Conservation (phyloP, 768 basidiomycete species). For the Clitopilus hobsonii region DNA sequence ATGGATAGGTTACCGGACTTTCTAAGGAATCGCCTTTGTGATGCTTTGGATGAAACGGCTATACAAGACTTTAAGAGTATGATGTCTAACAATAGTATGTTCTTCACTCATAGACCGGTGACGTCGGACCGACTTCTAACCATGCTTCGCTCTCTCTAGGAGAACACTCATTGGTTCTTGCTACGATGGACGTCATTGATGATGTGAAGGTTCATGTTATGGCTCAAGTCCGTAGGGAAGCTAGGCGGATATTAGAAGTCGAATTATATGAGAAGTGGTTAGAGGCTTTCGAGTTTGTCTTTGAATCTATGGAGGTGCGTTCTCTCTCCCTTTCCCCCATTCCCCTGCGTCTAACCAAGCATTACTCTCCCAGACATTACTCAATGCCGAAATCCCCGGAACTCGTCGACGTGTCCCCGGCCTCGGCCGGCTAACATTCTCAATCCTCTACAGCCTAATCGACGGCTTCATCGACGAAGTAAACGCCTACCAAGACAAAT, state of each 20-base stretch:
- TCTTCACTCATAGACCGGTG: too few species aligned
- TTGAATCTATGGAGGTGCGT: conserved; percentile 32
- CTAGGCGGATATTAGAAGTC: conserved; percentile 30
- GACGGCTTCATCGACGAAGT: conserved; percentile 41
- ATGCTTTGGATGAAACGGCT: conserved; percentile 10
- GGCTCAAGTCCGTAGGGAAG: conserved; percentile 19
- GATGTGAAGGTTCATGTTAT: conserved; percentile 26
- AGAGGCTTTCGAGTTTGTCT: conserved; percentile 31
- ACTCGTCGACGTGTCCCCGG: conserved; percentile 30
- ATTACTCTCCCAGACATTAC: conserved; percentile 26
- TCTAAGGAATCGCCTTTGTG: conserved; percentile 9
- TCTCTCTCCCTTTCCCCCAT: neutral
- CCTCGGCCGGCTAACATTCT: conserved; percentile 34
- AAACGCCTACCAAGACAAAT: conserved; percentile 38
- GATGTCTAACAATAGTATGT: conserved; percentile 12
- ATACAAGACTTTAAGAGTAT: conserved; percentile 14
- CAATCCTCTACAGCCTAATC: conserved; percentile 35
- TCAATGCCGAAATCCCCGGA: conserved; percentile 32
- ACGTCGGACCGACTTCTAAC: too few species aligned
- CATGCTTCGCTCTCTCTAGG: conserved; percentile 5
- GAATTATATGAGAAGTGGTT: conserved; percentile 41
- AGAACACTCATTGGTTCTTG: conserved; percentile 13
- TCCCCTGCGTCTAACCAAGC: neutral
- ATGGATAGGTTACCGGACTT: conserved; percentile 11
- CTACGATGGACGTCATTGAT: conserved; percentile 28